These are phyloP conservation scores for Neolecta irregularis DNA, from an alignment of 1,139 yeast genomes.

Conservation along the genomic window DNA sequence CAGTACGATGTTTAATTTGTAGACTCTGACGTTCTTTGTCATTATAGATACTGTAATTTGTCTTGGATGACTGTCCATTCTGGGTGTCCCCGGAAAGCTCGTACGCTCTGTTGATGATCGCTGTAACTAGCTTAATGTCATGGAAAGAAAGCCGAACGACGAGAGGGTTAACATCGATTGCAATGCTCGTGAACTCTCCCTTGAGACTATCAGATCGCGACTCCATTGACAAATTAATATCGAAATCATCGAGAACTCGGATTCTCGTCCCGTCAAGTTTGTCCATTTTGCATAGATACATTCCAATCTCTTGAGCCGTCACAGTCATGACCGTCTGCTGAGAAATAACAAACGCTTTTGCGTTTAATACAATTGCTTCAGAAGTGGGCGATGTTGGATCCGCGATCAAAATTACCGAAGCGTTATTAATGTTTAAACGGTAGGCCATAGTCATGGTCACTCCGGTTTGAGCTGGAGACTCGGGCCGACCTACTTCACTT, in stretches of 20 bases:
- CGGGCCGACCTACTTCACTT: too few species aligned
- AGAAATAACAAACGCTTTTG: constrained; percentile 60
- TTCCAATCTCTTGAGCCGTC: constrained; percentile 67
- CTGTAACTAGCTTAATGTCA: constrained; percentile 68
- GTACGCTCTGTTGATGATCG: constrained; percentile 57
- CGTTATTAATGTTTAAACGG: constrained; percentile 58
- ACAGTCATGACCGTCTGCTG: constrained; percentile 49
- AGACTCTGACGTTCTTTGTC: too few species aligned
- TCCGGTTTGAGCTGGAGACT: too few species aligned
- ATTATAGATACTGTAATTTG: too few species aligned
- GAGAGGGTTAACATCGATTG: constrained; percentile 64
- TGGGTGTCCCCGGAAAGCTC: constrained; percentile 25
- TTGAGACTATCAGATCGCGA: constrained; percentile 46
- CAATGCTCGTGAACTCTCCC: constrained; percentile 45
- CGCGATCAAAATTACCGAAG: constrained; percentile 66
- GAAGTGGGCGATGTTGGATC: constrained; percentile 55
- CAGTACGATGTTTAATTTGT: too few species aligned
- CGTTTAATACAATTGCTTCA: constrained; percentile 81
- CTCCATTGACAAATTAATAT: constrained; percentile 61
- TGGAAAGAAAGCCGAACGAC: constrained; percentile 68
- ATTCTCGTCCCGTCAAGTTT: constrained; percentile 42
- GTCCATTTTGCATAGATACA: constrained; percentile 72
- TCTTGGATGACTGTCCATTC: constrained; percentile 19
- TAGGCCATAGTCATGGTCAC: constrained; percentile 27
- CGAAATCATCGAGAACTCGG: constrained; percentile 77